Base-by-base conservation (phyloP, 805 yeast genomes). In the Kluyveromyces dobzhanskii region DNA sequence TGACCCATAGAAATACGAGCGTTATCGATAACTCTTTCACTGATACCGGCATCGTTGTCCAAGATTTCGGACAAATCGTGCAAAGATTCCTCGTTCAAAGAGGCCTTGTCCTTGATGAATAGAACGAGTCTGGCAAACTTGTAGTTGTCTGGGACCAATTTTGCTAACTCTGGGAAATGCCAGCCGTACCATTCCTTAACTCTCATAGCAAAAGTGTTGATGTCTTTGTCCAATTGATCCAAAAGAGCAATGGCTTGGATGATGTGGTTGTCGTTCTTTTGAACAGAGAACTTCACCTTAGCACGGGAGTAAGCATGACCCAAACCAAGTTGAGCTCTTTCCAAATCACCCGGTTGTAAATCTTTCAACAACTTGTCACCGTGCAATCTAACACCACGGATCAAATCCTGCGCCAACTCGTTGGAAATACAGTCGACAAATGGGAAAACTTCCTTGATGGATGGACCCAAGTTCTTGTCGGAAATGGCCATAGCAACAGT, bases 281-380 rank as follows among this genome's bases (percentile, higher is more conserved):
- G 96, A 42, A 94, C 97, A 37, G 94, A 83, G 65, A 92, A 92
- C 90, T 92, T 92, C 62, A 92, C 98, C 72, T 92, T 92, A 54
- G 97, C 92, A 70, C 98, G 80, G 44, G 97, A 92, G 72, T 92
- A 92, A 55, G 98, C 98, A 64, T 92, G 98, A 58, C 97, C 96
- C 59, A 92, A 75, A 77, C 98, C 98, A 55, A 92, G 77, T 70
- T 92, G 97, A 34, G 98, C 98, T 69, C 95, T 80, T 70, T 90
- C 97, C 51, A 88, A 72, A 64, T 92, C 98, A 60, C 97, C 97
- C 35, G 80, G 81, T 64, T 88, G 94, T 56, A 92, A 76, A 51
- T 87, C 90, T 68, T 88, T 86, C 58, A 92, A 76, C 54, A 92
- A 69, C 65, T 90, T 92, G 59, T 75, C 75, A 56, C 95, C 94